Evolutionary conservation across 371 early-diverging fungal species (phyloP).

Genomic region (Mucor circinelloides): DNA sequence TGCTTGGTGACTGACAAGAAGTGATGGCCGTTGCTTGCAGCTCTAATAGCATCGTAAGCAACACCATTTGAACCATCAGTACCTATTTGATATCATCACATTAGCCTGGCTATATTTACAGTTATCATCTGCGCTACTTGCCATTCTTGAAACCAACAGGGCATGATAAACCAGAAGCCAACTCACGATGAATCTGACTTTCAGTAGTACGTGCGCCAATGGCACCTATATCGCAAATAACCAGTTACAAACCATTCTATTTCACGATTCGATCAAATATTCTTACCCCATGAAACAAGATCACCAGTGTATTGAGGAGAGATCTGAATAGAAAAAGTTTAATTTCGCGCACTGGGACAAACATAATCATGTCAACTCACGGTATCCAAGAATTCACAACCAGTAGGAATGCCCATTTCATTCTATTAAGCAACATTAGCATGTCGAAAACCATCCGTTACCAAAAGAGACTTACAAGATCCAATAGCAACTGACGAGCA

Average conservation of each 20-base stretch:
- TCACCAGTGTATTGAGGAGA: conserved; percentile 86
- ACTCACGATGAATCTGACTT: conserved; percentile 87
- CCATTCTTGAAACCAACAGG: conserved; percentile 95
- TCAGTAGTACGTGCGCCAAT: conserved; percentile 95
- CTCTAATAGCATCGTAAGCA: conserved; percentile 89
- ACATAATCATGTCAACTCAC: conserved; percentile 19
- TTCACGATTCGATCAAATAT: not conserved
- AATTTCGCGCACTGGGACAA: not conserved
- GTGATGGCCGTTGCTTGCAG: conserved; percentile 86
- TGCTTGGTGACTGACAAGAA: conserved; percentile 97
- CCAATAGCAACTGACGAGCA: conserved; percentile 80
- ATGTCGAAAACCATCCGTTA: not conserved
- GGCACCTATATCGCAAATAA: conserved; percentile 50
- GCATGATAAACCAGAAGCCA: conserved; percentile 90
- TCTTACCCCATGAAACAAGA: conserved; percentile 75
- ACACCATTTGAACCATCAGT: conserved; percentile 88
- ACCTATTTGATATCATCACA: conserved; percentile 8
- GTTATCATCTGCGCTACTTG: not conserved
- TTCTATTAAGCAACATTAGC: conserved; percentile 49
- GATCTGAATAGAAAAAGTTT: conserved; percentile 28
- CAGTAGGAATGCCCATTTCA: conserved; percentile 85
- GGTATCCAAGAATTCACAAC: conserved; percentile 80
- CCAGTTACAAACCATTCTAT: not conserved
- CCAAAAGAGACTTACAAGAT: conserved; percentile 28
- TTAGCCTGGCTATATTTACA: not conserved